Percentiles rank a stretch among this genome's conserved stretches.
Conservation (phyloP, 352 stramenopile species). For the Phytopythium chamaehyphon region DNA sequence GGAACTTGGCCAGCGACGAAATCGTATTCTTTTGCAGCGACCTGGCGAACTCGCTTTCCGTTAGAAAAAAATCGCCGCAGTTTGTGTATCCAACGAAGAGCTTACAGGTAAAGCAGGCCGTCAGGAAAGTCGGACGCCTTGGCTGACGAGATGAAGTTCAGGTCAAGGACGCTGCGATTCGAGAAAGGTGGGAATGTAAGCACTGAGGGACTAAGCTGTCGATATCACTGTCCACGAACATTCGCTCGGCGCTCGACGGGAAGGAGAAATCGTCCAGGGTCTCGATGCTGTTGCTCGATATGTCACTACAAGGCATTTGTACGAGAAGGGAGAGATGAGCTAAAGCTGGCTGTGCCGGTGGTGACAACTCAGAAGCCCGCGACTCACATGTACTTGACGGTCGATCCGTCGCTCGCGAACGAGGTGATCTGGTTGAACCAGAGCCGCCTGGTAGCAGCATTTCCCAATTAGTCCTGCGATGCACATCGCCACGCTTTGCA, state of each 20-base stretch:
- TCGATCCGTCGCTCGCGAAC: slow-evolving; percentile 25
- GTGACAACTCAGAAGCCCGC: background rate
- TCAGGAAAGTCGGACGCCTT: slow-evolving; percentile 10
- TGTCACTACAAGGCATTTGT: slow-evolving; percentile 20
- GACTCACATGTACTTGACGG: slow-evolving; percentile 38
- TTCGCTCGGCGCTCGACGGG: slow-evolving; percentile 14
- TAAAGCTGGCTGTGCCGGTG: background rate
- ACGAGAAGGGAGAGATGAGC: too few relatives aligned
- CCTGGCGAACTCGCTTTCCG: background rate
- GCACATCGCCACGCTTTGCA: slow-evolving; percentile 4
- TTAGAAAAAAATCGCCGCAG: background rate
- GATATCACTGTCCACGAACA: slow-evolving; percentile 13
- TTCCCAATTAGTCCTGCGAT: too few relatives aligned
- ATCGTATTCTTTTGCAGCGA: slow-evolving; percentile 35
- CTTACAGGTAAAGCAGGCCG: slow-evolving; percentile 7
- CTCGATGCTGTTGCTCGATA: slow-evolving; percentile 28
- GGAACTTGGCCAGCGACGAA: slow-evolving; percentile 17
- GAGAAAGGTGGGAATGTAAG: background rate
- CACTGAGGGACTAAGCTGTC: background rate
- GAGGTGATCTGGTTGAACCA: slow-evolving; percentile 45
- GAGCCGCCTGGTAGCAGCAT: slow-evolving; percentile 13
- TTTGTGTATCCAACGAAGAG: too few relatives aligned
- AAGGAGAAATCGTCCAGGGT: slow-evolving; percentile 20
- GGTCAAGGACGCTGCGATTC: slow-evolving; percentile 6
- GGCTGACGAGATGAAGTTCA: slow-evolving; percentile 12